Conservation (phyloP, 495 filamentous ascomycete genomes). For the Xylaria telfairii region DNA sequence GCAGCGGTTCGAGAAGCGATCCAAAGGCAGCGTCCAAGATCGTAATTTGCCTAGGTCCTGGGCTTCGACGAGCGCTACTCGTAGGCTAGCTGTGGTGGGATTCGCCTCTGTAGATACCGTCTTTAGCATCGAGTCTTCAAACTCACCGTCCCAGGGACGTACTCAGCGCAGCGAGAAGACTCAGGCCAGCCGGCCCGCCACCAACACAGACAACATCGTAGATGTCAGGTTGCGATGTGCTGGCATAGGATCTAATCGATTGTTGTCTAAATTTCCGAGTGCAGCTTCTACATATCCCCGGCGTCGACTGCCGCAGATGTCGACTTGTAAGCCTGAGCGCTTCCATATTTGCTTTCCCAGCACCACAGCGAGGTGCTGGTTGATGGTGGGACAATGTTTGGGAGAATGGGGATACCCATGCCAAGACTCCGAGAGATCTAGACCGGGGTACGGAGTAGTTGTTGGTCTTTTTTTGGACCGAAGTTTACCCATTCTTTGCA, state of each 20-base stretch:
- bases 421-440: constrained; percentile 11
- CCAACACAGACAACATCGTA: constrained; percentile 97
- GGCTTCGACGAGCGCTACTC: constrained; percentile 86
- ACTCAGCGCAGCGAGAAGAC: constrained; percentile 86
- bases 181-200: constrained; percentile 93
- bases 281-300: constrained; percentile 52
- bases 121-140: constrained; percentile 23
- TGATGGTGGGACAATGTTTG: constrained; percentile 1
- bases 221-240: constrained; percentile 59
- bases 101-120: constrained; percentile 59
- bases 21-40: constrained; percentile 66
- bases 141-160: constrained; percentile 40
- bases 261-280: constrained; percentile 43
- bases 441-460: background rate
- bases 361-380: background rate
- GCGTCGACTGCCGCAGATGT: constrained; percentile 27
- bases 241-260: constrained; percentile 45
- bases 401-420: background rate
- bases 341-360: constrained; percentile 29
- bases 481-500: constrained; percentile 12
- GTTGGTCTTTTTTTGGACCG: constrained; percentile 10
- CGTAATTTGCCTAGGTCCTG: constrained; percentile 76
- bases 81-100: constrained; percentile 74
- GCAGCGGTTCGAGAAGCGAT: constrained; percentile 88
- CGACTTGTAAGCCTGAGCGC: constrained; percentile 27